Percentiles rank a stretch among this genome's conserved stretches.
Conservation (phyloP, 2,329 filamentous ascomycete genomes). For the Xylariaceae sp. region DNA sequence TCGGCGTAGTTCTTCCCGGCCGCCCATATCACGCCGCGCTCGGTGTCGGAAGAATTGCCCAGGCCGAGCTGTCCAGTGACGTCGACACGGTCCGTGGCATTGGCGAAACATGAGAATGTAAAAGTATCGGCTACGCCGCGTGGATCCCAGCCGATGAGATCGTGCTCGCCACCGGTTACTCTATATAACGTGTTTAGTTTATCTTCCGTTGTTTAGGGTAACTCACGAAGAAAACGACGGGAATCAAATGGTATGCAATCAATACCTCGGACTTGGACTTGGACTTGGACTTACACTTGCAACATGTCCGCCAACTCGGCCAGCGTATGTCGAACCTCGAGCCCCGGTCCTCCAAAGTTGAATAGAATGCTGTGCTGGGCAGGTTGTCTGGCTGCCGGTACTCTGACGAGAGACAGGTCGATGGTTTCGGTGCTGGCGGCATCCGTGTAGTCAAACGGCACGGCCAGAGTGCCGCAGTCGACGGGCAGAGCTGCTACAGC, state of each 20-base stretch:
- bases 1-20: conserved; percentile 18
- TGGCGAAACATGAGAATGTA: conserved; percentile 20
- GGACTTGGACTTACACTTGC: conserved; percentile 18
- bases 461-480: conserved; percentile 34
- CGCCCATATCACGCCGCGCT: conserved; percentile 19
- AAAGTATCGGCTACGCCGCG: conserved; percentile 22
- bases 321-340: conserved; percentile 11
- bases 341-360: conserved; percentile 37
- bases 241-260: neutral
- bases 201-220: too few relatives aligned
- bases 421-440: conserved; percentile 26
- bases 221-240: too few relatives aligned
- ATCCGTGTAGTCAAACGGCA: conserved; percentile 38
- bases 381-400: conserved; percentile 29
- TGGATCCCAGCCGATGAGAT: conserved; percentile 29
- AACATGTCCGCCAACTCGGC: conserved; percentile 12
- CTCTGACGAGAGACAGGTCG: conserved; percentile 30
- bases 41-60: conserved; percentile 19
- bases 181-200: conserved; percentile 15
- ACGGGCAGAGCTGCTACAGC: conserved; percentile 16
- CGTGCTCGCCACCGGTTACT: conserved; percentile 25
- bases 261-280: too few relatives aligned
- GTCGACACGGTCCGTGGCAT: conserved; percentile 3
- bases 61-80: conserved; percentile 3
- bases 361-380: conserved; percentile 35